phyloP scores from a whole-genome alignment of 2,329 filamentous ascomycete species.

The Trichoderma pleuroti region DNA sequence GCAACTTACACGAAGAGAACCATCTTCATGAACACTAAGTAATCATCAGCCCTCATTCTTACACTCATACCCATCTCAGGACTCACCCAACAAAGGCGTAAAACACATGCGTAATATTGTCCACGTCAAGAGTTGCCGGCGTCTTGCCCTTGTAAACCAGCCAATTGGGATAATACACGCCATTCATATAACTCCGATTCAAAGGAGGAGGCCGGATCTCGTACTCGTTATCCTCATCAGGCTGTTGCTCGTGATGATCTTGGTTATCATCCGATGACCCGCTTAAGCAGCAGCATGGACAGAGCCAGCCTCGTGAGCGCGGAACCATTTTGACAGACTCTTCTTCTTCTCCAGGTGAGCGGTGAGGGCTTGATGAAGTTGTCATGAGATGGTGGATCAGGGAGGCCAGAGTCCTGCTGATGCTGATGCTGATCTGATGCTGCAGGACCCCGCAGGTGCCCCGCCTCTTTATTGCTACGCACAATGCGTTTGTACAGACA shows the following conservation, averaged over 20 bases:
- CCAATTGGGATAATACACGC: slow-evolving; percentile 65
- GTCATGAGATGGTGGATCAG: background rate
- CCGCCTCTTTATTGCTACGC: background rate
- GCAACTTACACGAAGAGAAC: slow-evolving; percentile 39
- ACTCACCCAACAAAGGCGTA: slow-evolving; percentile 58
- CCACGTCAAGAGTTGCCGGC: slow-evolving; percentile 55
- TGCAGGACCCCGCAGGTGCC: slow-evolving; percentile 8
- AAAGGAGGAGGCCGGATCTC: background rate
- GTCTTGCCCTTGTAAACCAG: slow-evolving; percentile 57
- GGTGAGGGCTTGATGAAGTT: background rate
- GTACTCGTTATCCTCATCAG: background rate
- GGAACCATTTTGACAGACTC: background rate
- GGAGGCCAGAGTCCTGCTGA: background rate
- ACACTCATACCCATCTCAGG: background rate
- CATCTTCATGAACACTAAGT: slow-evolving; percentile 34
- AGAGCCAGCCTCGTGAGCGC: slow-evolving; percentile 1
- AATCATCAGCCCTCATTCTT: background rate
- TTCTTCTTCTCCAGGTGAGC: background rate
- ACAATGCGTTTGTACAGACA: background rate
- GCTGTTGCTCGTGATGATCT: background rate
- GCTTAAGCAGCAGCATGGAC: slow-evolving; percentile 8
- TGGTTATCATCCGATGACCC: slow-evolving; percentile 2
- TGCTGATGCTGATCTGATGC: background rate
- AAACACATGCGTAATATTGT: slow-evolving; percentile 59
- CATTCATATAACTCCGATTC: slow-evolving; percentile 26